Conservation (phyloP, 169 alveolate genomes). For the Cyclospora cayetanensis region DNA sequence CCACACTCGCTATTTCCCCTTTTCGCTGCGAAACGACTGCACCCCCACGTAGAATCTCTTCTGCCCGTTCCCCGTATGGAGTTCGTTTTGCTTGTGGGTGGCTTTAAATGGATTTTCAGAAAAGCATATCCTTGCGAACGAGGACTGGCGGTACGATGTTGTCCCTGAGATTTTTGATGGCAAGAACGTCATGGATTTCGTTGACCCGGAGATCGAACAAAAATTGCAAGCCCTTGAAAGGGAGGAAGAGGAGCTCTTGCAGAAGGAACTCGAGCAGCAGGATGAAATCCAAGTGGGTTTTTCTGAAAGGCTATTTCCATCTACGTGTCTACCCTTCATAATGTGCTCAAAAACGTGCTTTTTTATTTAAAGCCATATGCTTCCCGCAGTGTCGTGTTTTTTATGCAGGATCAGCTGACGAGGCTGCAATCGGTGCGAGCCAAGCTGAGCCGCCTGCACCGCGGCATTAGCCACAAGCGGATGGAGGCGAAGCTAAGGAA, state of each 20-base stretch:
- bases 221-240: constrained; percentile 95
- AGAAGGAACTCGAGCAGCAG: constrained; percentile 60
- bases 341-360: too few species aligned
- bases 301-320: too few species aligned
- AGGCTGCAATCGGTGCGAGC: constrained; percentile 7
- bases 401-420: constrained; percentile 41
- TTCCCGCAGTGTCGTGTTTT: too few species aligned
- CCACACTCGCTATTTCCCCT: too few species aligned
- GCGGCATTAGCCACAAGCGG: constrained; percentile 55
- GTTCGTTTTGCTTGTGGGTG: too few species aligned
- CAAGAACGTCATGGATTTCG: constrained; percentile 96
- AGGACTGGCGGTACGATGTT: constrained; percentile 97
- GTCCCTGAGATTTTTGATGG: constrained; percentile 98
- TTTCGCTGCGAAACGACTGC: too few species aligned
- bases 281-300: background rate
- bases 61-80: too few species aligned
- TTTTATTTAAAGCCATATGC: too few species aligned
- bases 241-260: constrained; percentile 94
- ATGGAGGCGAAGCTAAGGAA: constrained; percentile 51
- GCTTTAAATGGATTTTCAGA: too few species aligned
- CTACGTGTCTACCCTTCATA: too few species aligned
- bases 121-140: constrained; percentile 88
- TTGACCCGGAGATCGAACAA: constrained; percentile 96
- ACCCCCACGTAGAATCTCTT: too few species aligned
- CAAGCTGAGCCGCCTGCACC: constrained; percentile 63